These are phyloP conservation scores for Malus fusca DNA, from an alignment of 306 rosid genomes.

Conservation along the genomic window DNA sequence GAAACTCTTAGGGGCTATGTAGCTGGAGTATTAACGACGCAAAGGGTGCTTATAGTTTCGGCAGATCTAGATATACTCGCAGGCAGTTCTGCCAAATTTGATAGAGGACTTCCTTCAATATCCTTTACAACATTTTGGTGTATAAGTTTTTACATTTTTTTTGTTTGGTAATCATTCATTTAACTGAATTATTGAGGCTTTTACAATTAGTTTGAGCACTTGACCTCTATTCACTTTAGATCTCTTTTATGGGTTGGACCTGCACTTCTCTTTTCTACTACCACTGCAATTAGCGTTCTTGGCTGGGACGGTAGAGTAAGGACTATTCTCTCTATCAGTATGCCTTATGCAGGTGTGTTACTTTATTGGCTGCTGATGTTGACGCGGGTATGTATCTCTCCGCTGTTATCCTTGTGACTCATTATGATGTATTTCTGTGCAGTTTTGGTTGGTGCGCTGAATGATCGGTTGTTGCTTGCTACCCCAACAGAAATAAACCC, in stretches of 20 bases:
- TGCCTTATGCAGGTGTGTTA: conserved; percentile 69
- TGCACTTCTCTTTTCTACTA: conserved; percentile 89
- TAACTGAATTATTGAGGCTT: conserved; percentile 4
- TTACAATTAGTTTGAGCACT: conserved; percentile 34
- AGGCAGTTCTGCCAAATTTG: conserved; percentile 65
- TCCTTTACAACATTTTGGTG: conserved; percentile 42
- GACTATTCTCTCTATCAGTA: conserved; percentile 74
- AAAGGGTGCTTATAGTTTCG: conserved; percentile 80
- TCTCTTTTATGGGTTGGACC: conserved; percentile 98
- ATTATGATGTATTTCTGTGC: conserved; percentile 30
- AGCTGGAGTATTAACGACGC: conserved; percentile 89
- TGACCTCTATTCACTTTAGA: conserved; percentile 73
- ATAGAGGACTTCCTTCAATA: conserved; percentile 95
- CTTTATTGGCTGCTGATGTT: conserved; percentile 21
- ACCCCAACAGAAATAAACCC: conserved; percentile 84
- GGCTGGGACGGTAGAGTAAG: conserved; percentile 99
- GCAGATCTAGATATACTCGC: conserved; percentile 84
- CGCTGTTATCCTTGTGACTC: conserved; percentile 13
- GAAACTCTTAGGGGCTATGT: conserved; percentile 88
- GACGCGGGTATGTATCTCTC: background rate
- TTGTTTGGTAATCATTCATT: background rate
- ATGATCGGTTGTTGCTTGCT: conserved; percentile 82
- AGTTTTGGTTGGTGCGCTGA: conserved; percentile 85
- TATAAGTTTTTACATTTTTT: background rate
- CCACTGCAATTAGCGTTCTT: conserved; percentile 77